Evolutionary conservation across 345 rosid species (phyloP).

Genomic region (Brassica incana): DNA sequence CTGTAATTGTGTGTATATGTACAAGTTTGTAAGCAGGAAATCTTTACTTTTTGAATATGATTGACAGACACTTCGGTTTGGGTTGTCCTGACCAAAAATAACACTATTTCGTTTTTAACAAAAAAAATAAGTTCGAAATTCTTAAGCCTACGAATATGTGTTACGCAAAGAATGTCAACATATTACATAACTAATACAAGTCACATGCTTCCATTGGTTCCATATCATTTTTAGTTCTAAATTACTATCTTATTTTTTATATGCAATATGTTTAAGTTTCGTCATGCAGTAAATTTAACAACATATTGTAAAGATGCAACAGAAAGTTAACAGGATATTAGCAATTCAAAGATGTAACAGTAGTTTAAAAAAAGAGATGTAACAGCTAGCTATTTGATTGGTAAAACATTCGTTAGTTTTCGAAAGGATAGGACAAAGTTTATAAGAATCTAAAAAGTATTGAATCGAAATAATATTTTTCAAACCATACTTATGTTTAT

Average conservation of each 20-base stretch:
- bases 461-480: background rate
- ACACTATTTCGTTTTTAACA: too few species aligned
- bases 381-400: background rate
- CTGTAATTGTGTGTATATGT: slow-evolving; percentile 24
- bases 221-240: background rate
- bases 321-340: background rate
- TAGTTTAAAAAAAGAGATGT: too few species aligned
- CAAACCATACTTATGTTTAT: background rate
- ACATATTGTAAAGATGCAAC: background rate
- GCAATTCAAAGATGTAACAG: background rate
- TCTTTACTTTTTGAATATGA: slow-evolving; percentile 19
- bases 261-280: background rate
- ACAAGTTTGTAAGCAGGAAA: slow-evolving; percentile 4
- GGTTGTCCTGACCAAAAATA: background rate
- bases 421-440: background rate
- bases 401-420: background rate
- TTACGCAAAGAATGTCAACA: background rate
- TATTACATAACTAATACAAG: background rate
- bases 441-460: background rate
- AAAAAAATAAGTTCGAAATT: background rate
- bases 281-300: background rate
- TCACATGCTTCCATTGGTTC: background rate
- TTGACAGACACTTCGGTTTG: slow-evolving; percentile 4
- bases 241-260: background rate
- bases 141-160: background rate